Evolutionary conservation across 352 stramenopile genomes (phyloP).

Genomic region (Pseudoperonospora humuli): DNA sequence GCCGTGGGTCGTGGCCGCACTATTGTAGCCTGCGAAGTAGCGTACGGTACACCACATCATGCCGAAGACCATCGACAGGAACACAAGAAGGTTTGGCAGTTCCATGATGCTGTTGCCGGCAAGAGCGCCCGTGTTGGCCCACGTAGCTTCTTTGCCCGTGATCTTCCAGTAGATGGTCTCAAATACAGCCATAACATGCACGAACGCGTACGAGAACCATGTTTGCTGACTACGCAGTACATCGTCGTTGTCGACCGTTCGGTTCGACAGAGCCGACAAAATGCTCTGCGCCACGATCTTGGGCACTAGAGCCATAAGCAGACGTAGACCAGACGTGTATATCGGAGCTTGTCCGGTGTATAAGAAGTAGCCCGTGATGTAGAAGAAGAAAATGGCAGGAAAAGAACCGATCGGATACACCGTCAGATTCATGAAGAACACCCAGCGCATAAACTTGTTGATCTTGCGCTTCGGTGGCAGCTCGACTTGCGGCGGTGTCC

Average conservation of each 20-base stretch:
- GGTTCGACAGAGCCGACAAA: slow-evolving; percentile 58
- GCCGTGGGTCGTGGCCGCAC: slow-evolving; percentile 49
- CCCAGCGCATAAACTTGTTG: slow-evolving; percentile 72
- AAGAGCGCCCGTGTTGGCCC: slow-evolving; percentile 57
- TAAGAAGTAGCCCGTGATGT: slow-evolving; percentile 68
- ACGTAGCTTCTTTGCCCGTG: slow-evolving; percentile 60
- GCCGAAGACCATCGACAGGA: slow-evolving; percentile 54
- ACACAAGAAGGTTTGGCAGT: slow-evolving; percentile 59
- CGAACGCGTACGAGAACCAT: slow-evolving; percentile 74
- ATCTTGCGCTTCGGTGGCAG: slow-evolving; percentile 52
- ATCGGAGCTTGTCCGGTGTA: slow-evolving; percentile 67
- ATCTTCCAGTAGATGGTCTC: slow-evolving; percentile 73
- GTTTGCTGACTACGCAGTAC: slow-evolving; percentile 67
- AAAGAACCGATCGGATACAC: slow-evolving; percentile 72
- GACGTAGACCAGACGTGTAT: slow-evolving; percentile 54
- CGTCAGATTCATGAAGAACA: slow-evolving; percentile 78
- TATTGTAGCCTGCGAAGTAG: slow-evolving; percentile 71
- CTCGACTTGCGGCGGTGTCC: slow-evolving; percentile 38
- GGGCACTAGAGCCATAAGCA: slow-evolving; percentile 61
- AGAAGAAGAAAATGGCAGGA: slow-evolving; percentile 69
- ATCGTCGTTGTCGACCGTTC: slow-evolving; percentile 66
- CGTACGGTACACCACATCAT: slow-evolving; percentile 55
- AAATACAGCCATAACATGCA: slow-evolving; percentile 65
- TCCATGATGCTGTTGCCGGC: slow-evolving; percentile 63
- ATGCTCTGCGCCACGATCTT: slow-evolving; percentile 70